These are phyloP conservation scores for Craspedostauros australis DNA, from an alignment of 108 stramenopile species.

Conservation along the genomic window DNA sequence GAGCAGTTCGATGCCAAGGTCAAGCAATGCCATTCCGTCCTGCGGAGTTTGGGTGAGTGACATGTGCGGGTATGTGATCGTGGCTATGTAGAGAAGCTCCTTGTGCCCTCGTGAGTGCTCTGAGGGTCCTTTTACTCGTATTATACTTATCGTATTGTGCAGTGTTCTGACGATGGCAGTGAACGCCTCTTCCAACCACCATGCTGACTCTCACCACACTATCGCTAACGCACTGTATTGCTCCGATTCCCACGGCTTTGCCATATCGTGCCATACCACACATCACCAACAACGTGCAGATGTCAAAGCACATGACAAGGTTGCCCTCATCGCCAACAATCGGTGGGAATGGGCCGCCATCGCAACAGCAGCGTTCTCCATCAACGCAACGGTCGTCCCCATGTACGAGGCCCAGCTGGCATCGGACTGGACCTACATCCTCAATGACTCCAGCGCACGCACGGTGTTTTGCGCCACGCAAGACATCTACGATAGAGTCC, in stretches of 20 bases:
- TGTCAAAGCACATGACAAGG: constrained; percentile 45
- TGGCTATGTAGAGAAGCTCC: not conserved
- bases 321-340: constrained; percentile 83
- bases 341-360: constrained; percentile 86
- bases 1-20: constrained; percentile 56
- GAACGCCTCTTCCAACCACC: not conserved
- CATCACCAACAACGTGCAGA: constrained; percentile 15
- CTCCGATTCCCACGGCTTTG: not conserved
- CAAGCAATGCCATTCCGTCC: constrained; percentile 43
- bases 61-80: no score
- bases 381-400: constrained; percentile 89
- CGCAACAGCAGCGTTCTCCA: constrained; percentile 65
- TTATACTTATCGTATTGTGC: no score
- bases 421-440: constrained; percentile 90
- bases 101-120: not conserved
- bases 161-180: not conserved
- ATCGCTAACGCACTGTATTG: no score
- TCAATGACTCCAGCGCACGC: constrained; percentile 79
- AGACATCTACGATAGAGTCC: constrained; percentile 66
- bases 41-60: constrained; percentile 65
- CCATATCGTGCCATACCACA: not conserved
- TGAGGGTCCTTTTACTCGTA: not conserved
- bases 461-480: constrained; percentile 76
- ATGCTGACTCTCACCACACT: no score
- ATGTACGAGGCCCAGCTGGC: constrained; percentile 98